These are phyloP conservation scores for Silene conica DNA, from an alignment of 148 eudicot genomes.

Conservation along the genomic window DNA sequence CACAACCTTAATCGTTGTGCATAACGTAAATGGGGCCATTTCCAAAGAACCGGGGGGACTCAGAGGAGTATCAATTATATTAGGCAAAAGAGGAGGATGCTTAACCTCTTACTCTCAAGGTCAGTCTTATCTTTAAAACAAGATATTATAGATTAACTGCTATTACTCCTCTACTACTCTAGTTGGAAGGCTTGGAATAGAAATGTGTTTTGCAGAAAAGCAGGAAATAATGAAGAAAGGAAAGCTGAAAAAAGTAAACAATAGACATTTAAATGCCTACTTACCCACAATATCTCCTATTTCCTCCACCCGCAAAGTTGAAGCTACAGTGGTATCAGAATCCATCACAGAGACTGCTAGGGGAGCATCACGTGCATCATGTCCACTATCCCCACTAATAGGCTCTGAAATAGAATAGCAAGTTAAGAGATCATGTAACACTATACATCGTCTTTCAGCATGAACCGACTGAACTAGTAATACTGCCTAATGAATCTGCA, in stretches of 20 bases:
- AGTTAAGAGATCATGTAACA: neutral
- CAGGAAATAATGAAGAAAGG: neutral
- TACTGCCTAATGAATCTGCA: no score
- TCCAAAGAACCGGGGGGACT: no score
- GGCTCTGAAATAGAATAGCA: conserved; percentile 5
- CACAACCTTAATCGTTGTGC: no score
- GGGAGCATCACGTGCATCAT: conserved; percentile 6
- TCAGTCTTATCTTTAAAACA: neutral
- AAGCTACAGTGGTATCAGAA: neutral
- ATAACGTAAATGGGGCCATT: no score
- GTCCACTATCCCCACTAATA: neutral
- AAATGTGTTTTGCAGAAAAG: neutral
- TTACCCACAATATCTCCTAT: conserved; percentile 1
- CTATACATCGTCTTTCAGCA: no score
- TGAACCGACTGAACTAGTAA: no score
- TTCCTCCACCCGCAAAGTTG: neutral
- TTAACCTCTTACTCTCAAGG: neutral
- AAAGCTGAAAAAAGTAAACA: neutral
- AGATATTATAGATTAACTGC: neutral
- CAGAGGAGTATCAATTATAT: no score
- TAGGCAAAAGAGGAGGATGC: no score
- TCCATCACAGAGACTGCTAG: neutral
- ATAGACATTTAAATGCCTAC: neutral
- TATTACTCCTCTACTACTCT: neutral
- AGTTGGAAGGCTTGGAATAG: neutral